These are phyloP conservation scores for Zymoseptoria passerinii DNA, from an alignment of 2,329 filamentous ascomycete genomes.

Conservation along the genomic window DNA sequence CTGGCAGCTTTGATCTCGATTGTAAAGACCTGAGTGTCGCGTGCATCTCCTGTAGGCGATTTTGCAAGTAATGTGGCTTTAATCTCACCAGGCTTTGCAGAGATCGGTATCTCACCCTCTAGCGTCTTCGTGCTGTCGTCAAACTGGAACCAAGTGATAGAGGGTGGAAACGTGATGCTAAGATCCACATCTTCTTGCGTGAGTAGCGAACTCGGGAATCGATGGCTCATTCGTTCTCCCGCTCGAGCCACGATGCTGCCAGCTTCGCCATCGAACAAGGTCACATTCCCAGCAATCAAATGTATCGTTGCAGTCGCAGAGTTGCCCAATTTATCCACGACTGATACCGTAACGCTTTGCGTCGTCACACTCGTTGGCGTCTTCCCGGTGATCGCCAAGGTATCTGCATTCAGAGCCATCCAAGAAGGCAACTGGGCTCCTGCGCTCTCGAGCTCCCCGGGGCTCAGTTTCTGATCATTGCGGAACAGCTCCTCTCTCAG, in stretches of 20 bases:
- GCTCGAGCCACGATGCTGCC: slow-evolving; percentile 41
- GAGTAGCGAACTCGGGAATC: slow-evolving; percentile 39
- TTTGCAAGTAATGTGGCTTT: slow-evolving; percentile 38
- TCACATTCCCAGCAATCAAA: slow-evolving; percentile 26
- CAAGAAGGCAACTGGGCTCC: slow-evolving; percentile 53
- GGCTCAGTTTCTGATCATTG: slow-evolving; percentile 36
- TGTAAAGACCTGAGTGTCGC: slow-evolving; percentile 37
- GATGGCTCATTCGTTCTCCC: slow-evolving; percentile 43
- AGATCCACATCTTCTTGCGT: slow-evolving; percentile 35
- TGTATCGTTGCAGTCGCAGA: slow-evolving; percentile 48
- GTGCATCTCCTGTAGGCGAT: slow-evolving; percentile 20
- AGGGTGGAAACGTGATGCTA: slow-evolving; percentile 36
- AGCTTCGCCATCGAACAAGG: slow-evolving; percentile 38
- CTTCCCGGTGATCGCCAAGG: slow-evolving; percentile 56
- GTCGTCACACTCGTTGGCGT: slow-evolving; percentile 52
- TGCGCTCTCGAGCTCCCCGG: slow-evolving; percentile 45
- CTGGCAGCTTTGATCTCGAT: slow-evolving; percentile 28
- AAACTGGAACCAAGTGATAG: slow-evolving; percentile 44
- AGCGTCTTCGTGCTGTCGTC: slow-evolving; percentile 38
- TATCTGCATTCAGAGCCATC: slow-evolving; percentile 57
- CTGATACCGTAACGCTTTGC: slow-evolving; percentile 54
- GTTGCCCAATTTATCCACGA: slow-evolving; percentile 53
- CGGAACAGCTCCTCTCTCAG: slow-evolving; percentile 29
- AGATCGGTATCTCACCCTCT: slow-evolving; percentile 41
- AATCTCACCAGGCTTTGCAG: slow-evolving; percentile 32